Evolutionary conservation across 495 filamentous ascomycete genomes (phyloP).

Genomic region (Staphylotrichum tortipilum): DNA sequence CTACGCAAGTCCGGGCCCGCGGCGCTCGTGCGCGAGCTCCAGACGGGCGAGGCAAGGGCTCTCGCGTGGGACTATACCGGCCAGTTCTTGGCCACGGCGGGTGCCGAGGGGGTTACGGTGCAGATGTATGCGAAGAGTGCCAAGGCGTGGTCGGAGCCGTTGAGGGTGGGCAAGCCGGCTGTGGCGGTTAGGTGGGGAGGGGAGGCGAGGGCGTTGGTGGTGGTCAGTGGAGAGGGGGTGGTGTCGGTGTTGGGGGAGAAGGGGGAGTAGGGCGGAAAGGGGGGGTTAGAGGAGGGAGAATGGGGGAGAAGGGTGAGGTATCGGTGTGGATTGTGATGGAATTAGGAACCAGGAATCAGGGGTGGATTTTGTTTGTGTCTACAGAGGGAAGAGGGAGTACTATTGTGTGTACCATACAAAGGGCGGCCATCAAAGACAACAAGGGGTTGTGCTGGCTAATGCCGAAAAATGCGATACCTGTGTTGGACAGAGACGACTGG

Average conservation of each 20-base stretch:
- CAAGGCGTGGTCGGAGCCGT: constrained; percentile 83
- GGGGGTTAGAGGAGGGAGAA: too few relatives aligned
- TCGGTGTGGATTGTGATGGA: neutral
- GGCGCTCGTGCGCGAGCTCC: constrained; percentile 65
- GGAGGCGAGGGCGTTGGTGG: constrained; percentile 63
- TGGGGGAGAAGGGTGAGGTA: neutral
- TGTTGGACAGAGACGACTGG: too few relatives aligned
- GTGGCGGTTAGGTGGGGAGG: constrained; percentile 69
- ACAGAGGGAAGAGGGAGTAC: too few relatives aligned
- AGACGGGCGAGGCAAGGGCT: constrained; percentile 66
- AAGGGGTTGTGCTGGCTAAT: too few relatives aligned
- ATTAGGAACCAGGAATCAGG: neutral
- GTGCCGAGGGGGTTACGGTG: constrained; percentile 72
- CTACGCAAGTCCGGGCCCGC: constrained; percentile 75
- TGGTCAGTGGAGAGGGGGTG: constrained; percentile 63
- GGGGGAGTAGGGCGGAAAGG: constrained; percentile 4
- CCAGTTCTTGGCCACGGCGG: constrained; percentile 79
- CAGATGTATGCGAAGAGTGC: constrained; percentile 75
- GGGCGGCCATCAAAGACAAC: too few relatives aligned
- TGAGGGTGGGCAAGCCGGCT: constrained; percentile 65
- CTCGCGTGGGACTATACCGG: constrained; percentile 91
- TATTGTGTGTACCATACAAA: too few relatives aligned
- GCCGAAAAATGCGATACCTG: too few relatives aligned
- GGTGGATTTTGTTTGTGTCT: neutral
- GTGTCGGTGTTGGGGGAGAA: constrained; percentile 53